phyloP scores from a whole-genome alignment of 2,329 filamentous ascomycete genomes.

The Scedosporium dehoogii region DNA sequence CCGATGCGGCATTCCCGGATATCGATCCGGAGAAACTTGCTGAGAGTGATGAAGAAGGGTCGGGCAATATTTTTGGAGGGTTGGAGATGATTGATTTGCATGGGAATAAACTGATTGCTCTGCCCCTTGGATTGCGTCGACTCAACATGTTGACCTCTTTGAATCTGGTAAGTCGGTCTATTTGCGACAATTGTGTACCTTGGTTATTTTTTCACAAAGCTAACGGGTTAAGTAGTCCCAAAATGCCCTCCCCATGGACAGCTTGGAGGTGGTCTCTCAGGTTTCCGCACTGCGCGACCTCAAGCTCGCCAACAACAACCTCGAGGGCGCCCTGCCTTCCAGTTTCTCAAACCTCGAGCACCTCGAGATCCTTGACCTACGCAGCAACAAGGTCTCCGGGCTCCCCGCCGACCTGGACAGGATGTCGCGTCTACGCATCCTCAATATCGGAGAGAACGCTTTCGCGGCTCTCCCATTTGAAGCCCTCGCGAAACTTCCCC shows the following conservation, averaged over 20 bases:
- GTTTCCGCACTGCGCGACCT: constrained; percentile 67
- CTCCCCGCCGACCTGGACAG: constrained; percentile 60
- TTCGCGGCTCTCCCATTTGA: constrained; percentile 64
- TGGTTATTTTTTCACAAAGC: neutral
- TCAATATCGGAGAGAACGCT: constrained; percentile 74
- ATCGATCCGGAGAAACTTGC: constrained; percentile 43
- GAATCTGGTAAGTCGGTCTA: constrained; percentile 54
- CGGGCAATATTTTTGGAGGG: constrained; percentile 69
- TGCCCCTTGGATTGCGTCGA: constrained; percentile 68
- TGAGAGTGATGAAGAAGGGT: constrained; percentile 56
- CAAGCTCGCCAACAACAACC: constrained; percentile 67
- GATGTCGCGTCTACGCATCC: constrained; percentile 57
- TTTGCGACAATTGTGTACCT: neutral
- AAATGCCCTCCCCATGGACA: constrained; percentile 66
- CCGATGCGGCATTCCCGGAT: constrained; percentile 73
- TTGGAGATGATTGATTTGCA: constrained; percentile 78
- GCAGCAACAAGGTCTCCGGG: constrained; percentile 65
- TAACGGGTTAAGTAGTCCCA: constrained; percentile 46
- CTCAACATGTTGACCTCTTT: constrained; percentile 67
- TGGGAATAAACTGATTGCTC: constrained; percentile 62
- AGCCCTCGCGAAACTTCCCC: constrained; percentile 53
- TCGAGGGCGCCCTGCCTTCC: constrained; percentile 57
- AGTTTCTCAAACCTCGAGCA: constrained; percentile 54
- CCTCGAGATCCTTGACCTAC: constrained; percentile 73
- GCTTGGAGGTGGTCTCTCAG: constrained; percentile 63